Percentiles rank a stretch among this genome's conserved stretches.
phyloP scores from a whole-genome alignment of 208 protist genomes.

The Wallacemonas sp. region DNA sequence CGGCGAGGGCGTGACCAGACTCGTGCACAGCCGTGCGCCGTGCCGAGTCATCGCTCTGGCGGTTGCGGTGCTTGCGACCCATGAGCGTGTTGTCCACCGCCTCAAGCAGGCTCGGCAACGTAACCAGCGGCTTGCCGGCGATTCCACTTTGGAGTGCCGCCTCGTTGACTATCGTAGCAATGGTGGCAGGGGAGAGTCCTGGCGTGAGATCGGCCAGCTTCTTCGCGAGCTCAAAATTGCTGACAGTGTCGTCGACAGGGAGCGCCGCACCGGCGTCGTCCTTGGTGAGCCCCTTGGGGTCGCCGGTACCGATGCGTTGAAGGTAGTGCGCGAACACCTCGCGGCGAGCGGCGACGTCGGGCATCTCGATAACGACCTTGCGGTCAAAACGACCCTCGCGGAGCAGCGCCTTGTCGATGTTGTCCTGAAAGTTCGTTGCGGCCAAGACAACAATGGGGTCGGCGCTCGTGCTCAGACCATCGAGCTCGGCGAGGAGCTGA shows the following conservation, averaged over 20 bases:
- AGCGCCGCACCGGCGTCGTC: constrained; percentile 61
- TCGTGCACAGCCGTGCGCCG: constrained; percentile 81
- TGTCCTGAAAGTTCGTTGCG: constrained; percentile 97
- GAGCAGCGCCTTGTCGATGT: constrained; percentile 91
- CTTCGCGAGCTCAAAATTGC: constrained; percentile 46
- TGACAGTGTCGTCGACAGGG: constrained; percentile 45
- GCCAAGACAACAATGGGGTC: constrained; percentile 95
- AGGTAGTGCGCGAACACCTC: constrained; percentile 91
- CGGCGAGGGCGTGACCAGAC: constrained; percentile 64
- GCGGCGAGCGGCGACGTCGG: constrained; percentile 66
- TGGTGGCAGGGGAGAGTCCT: constrained; percentile 92
- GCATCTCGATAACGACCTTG: constrained; percentile 86
- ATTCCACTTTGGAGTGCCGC: constrained; percentile 90
- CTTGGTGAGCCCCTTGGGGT: constrained; percentile 57
- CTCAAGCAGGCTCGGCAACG: constrained; percentile 62
- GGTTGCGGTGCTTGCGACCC: constrained; percentile 79
- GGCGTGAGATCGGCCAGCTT: constrained; percentile 85
- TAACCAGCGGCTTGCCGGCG: constrained; percentile 71
- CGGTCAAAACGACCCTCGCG: constrained; percentile 90
- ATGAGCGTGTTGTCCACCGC: constrained; percentile 86
- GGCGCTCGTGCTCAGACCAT: constrained; percentile 87
- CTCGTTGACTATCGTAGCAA: constrained; percentile 97
- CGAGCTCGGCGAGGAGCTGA: constrained; percentile 95
- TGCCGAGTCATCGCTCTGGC: constrained; percentile 51
- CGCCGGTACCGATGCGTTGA: constrained; percentile 68